phyloP scores from a whole-genome alignment of 345 rosid genomes.

The Boechera divaricarpa region DNA sequence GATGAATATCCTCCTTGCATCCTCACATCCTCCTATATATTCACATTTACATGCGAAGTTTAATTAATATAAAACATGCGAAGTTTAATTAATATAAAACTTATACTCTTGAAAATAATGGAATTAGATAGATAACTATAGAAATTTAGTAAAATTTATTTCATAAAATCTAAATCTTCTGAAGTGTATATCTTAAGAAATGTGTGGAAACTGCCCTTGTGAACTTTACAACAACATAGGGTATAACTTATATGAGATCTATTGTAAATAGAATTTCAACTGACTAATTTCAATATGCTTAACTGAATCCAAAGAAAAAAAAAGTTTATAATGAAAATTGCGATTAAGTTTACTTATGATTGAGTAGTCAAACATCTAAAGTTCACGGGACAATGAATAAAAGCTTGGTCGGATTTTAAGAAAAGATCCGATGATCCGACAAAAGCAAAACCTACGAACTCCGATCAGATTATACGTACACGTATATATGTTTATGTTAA shows the following conservation, averaged over 20 bases:
- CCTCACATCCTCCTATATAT: slow-evolving; percentile 83
- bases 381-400: background rate
- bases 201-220: background rate
- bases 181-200: background rate
- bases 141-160: background rate
- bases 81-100: background rate
- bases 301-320: background rate
- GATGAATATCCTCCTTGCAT: slow-evolving; percentile 67
- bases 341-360: background rate
- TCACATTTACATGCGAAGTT: slow-evolving; percentile 6
- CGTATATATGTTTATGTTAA: background rate
- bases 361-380: background rate
- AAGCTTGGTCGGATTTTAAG: background rate
- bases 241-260: background rate
- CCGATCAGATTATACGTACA: background rate
- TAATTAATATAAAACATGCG: background rate
- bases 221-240: slow-evolving; percentile 14
- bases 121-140: slow-evolving; percentile 13
- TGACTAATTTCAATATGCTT: background rate
- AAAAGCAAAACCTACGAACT: slow-evolving; percentile 13
- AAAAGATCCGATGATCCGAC: slow-evolving; percentile 20
- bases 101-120: background rate
- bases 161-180: background rate
- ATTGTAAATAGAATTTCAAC: background rate
- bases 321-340: background rate